A percentile compares a stretch with the other conserved stretches of the same genome.
phyloP scores from a whole-genome alignment of 805 yeast species.

The Metschnikowia gelsemii region DNA sequence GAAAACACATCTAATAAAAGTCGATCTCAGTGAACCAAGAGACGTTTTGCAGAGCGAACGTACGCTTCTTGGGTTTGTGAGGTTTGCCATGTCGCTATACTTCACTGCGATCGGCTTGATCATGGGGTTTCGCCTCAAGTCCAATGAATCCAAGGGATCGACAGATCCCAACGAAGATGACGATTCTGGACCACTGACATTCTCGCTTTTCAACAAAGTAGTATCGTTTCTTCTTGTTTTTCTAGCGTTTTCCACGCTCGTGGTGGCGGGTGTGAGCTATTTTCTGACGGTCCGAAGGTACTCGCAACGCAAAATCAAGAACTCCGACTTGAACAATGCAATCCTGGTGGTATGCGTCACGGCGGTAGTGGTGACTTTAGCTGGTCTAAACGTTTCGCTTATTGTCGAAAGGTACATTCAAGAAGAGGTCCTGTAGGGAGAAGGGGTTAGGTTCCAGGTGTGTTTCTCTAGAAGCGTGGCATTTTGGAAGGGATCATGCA shows the following conservation, averaged over 20 bases:
- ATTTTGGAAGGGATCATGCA: no score
- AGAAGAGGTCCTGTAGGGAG: no score
- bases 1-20: conserved; percentile 11
- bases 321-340: conserved; percentile 32
- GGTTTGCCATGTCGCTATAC: conserved; percentile 46
- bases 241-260: conserved; percentile 38
- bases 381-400: conserved; percentile 37
- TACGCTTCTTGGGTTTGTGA: conserved; percentile 49
- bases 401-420: conserved; percentile 18
- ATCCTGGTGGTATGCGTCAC: conserved; percentile 34
- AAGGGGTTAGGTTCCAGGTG: no score
- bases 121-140: conserved; percentile 44
- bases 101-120: conserved; percentile 48
- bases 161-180: background rate
- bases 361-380: conserved; percentile 33
- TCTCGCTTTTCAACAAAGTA: conserved; percentile 16
- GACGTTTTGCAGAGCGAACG: conserved; percentile 55
- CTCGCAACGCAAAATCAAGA: conserved; percentile 41
- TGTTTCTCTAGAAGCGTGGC: no score
- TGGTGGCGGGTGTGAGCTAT: conserved; percentile 43
- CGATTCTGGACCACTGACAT: background rate
- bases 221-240: conserved; percentile 39
- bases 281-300: conserved; percentile 45
- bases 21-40: conserved; percentile 43
- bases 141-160: background rate